Evolutionary conservation across 331 rosid genomes (phyloP), one percentile per base, ranked within the genome.

Genomic region (Spiraea crenata): DNA sequence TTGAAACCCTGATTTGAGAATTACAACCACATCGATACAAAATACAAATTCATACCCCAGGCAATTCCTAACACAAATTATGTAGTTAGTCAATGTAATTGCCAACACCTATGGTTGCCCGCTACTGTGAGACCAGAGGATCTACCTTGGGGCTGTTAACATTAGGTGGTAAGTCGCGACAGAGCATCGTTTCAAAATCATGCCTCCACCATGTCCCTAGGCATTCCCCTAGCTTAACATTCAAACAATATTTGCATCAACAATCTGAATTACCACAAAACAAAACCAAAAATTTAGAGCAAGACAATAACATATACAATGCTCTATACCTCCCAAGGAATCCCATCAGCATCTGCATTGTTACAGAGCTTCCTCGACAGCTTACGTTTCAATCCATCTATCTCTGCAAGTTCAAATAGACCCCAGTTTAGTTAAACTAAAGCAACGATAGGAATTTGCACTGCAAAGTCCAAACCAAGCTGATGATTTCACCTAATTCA

Each of bases 161-260:
- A 56, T 75, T 77, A 45, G 87, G 85, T 15, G 92, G 86, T 81
- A 91, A 73, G 79, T 80, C 82, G n/a, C 90, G 95, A 57, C 76
- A 79, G 71, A 72, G 81, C 76, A 78, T 75, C 17, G 96, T 74
- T 71, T 87, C 95, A 15, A 89, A 93, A 71, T 91, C 91, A 51
- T 88, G 80, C 65, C 85, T 85, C 97, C 97, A 91, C 97, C 95
- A 91, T 85, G 79, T 84, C 67, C 92, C 99, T 65, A 93, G 92
- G 72, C 92, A 87, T 71, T 91, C 96, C 19, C 88, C 88, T 48
- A 93, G 95, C 99, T 93, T 67, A 57, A 79, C 8, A 34, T 14
- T n/a, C 46, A 45, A 57, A 5, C 35, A 34, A 45, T 54, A 45
- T 69, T 40, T 6, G 54, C 8, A 54, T 10, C 14, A 20, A 20